phyloP scores from a whole-genome alignment of 208 protist genomes.

The Porcisia deanei region DNA sequence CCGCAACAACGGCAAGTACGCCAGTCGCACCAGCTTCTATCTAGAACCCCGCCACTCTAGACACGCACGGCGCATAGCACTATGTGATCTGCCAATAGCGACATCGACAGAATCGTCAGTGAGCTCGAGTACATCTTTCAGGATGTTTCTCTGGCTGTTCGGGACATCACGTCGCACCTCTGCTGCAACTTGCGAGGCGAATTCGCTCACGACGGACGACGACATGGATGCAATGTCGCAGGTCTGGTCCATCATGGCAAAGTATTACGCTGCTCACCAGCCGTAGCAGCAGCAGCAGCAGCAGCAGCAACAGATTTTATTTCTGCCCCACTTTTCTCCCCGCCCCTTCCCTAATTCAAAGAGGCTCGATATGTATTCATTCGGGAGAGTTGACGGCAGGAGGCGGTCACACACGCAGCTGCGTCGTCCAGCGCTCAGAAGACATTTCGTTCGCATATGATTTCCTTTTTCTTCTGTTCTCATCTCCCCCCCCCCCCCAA shows the following conservation, averaged over 20 bases:
- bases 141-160: constrained; percentile 3
- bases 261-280: constrained; percentile 3
- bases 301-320: not conserved
- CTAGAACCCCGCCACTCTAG: not conserved
- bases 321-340: too few species aligned
- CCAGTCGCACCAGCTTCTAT: not conserved
- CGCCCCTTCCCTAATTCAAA: too few species aligned
- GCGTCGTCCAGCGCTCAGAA: too few species aligned
- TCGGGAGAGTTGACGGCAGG: too few species aligned
- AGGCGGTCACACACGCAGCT: too few species aligned
- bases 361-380: too few species aligned
- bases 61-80: constrained; percentile 1
- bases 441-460: too few species aligned
- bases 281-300: not conserved
- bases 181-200: not conserved
- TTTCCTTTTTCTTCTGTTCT: too few species aligned
- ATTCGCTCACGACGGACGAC: not conserved
- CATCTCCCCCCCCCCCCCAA: too few species aligned
- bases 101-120: not conserved
- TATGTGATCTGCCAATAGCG: not conserved
- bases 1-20: not conserved
- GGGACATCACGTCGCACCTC: too few species aligned
- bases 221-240: not conserved
- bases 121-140: not conserved
- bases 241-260: not conserved